These are phyloP conservation scores for Zizania latifolia DNA, from an alignment of 176 grass and related monocot genomes.

Conservation along the genomic window DNA sequence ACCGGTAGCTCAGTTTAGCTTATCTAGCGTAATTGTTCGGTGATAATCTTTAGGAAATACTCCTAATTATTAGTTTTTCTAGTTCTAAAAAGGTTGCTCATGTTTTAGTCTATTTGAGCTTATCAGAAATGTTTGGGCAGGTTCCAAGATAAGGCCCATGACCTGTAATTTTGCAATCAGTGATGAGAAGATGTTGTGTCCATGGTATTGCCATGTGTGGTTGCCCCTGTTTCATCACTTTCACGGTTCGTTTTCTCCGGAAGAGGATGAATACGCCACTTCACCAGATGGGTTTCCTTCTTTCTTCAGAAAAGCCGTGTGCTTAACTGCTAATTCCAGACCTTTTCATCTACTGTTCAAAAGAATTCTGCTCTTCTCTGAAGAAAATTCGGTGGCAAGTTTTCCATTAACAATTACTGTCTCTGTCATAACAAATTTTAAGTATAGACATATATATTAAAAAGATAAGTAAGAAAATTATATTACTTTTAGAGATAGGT, in stretches of 20 bases:
- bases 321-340: neutral
- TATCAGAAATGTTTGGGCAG: neutral
- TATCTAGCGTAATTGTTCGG: no score
- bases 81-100: neutral
- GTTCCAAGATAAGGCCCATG: neutral
- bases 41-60: no score
- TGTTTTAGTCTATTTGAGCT: neutral
- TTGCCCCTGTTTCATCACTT: neutral
- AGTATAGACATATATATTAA: no score
- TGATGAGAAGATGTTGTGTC: neutral
- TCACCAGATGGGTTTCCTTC: neutral
- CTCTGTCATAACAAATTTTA: no score
- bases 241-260: neutral
- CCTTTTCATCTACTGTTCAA: no score
- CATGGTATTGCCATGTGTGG: neutral
- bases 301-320: neutral
- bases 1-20: no score
- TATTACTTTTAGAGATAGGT: no score
- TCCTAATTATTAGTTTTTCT: no score
- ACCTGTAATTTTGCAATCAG: neutral
- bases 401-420: neutral
- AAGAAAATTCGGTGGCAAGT: constrained; percentile 5
- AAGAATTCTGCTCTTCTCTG: neutral
- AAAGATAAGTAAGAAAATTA: no score
- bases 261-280: neutral